These are phyloP conservation scores for Entomortierella lignicola DNA, from an alignment of 192 early-diverging fungal genomes.

Conservation along the genomic window DNA sequence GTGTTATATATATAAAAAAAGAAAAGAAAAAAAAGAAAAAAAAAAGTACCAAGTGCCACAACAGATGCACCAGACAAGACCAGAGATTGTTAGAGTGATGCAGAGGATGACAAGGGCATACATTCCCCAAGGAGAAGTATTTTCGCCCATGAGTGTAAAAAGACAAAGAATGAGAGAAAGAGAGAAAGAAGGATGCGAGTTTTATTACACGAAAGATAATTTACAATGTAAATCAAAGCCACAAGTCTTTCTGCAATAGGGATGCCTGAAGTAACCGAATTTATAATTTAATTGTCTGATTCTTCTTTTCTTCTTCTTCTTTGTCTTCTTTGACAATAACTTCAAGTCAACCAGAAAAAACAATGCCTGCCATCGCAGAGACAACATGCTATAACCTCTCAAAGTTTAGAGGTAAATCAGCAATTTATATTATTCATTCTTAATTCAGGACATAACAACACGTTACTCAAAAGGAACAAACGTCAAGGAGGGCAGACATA, in stretches of 20 bases:
- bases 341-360: background rate
- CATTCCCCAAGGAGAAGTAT: slow-evolving; percentile 35
- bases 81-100: slow-evolving; percentile 26
- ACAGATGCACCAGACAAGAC: slow-evolving; percentile 51
- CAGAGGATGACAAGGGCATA: slow-evolving; percentile 41
- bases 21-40: background rate
- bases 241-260: too few relatives aligned
- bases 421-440: too few relatives aligned
- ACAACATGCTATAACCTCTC: slow-evolving; percentile 75
- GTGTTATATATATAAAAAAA: too few relatives aligned
- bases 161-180: background rate
- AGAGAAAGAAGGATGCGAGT: background rate
- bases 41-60: slow-evolving; percentile 45
- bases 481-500: too few relatives aligned
- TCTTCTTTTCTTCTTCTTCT: background rate
- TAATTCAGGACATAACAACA: too few relatives aligned
- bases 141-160: slow-evolving; percentile 11
- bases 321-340: background rate
- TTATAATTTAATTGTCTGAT: too few relatives aligned
- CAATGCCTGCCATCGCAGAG: slow-evolving; percentile 56
- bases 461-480: background rate
- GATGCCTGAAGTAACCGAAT: too few relatives aligned
- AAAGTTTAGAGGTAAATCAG: slow-evolving; percentile 72
- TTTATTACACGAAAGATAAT: too few relatives aligned
- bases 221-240: too few relatives aligned